phyloP scores from a whole-genome alignment of 192 early-diverging fungal genomes.

The Linnemannia hyalina region DNA sequence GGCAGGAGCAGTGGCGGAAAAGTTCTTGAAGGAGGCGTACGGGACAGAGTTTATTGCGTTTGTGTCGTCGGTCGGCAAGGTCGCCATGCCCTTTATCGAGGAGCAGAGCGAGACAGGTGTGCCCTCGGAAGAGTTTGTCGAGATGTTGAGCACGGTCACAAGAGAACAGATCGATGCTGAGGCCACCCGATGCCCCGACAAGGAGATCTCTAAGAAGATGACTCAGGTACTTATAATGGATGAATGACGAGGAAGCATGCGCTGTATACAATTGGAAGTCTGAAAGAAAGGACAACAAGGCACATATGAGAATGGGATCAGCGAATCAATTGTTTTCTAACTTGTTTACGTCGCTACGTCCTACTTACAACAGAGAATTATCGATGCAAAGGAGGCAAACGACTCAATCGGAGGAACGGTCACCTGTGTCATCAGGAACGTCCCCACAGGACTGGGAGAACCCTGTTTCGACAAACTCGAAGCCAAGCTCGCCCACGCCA shows the following conservation, averaged over 20 bases:
- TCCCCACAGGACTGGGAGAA: constrained; percentile 93
- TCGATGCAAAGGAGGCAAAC: constrained; percentile 79
- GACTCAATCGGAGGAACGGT: constrained; percentile 97
- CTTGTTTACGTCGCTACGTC: neutral
- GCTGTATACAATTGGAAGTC: neutral
- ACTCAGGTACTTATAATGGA: constrained; percentile 68
- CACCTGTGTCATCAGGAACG: constrained; percentile 95
- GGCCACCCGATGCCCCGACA: constrained; percentile 92
- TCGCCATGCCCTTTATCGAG: constrained; percentile 78
- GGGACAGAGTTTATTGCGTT: constrained; percentile 96
- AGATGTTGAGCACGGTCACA: constrained; percentile 75
- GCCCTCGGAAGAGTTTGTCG: constrained; percentile 68
- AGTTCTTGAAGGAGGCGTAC: constrained; percentile 84
- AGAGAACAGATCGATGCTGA: constrained; percentile 84
- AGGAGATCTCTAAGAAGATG: constrained; percentile 80
- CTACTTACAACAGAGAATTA: constrained; percentile 69
- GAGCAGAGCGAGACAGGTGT: constrained; percentile 60
- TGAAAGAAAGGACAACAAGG: neutral
- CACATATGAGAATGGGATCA: neutral
- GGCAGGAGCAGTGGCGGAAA: constrained; percentile 98
- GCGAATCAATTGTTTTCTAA: neutral
- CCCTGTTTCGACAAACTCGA: constrained; percentile 99
- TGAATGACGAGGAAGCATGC: neutral
- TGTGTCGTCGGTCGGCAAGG: constrained; percentile 88
- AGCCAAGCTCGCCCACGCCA: constrained; percentile 95